phyloP scores from a whole-genome alignment of 2,329 filamentous ascomycete genomes.

The Xenoacremonium recifei region DNA sequence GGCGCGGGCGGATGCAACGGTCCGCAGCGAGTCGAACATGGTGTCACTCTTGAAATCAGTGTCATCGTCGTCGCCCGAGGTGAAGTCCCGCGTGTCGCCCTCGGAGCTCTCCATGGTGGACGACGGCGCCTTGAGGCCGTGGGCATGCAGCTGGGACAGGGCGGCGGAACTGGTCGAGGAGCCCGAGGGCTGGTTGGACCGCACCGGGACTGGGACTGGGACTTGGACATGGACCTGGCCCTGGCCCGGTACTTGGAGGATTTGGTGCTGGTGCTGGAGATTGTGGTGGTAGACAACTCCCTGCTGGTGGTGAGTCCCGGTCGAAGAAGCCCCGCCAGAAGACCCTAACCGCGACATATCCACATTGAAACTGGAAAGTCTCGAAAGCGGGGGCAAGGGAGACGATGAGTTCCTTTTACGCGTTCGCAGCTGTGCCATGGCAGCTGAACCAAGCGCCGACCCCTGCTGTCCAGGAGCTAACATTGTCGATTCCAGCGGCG shows the following conservation, averaged over 20 bases:
- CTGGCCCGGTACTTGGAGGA: too few species aligned
- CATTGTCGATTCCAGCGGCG: constrained; percentile 21
- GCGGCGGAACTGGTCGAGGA: constrained; percentile 42
- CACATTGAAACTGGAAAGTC: constrained; percentile 53
- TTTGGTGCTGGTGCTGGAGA: too few species aligned
- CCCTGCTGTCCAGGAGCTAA: constrained; percentile 17
- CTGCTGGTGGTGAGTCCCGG: too few species aligned
- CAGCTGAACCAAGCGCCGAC: constrained; percentile 24
- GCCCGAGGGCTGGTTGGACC: constrained; percentile 43
- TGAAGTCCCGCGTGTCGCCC: constrained; percentile 61
- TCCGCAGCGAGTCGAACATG: constrained; percentile 74
- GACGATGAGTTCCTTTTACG: constrained; percentile 50
- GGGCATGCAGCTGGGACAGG: constrained; percentile 39
- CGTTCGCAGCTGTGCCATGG: constrained; percentile 23
- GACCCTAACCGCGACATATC: constrained; percentile 50
- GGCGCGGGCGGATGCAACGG: constrained; percentile 64
- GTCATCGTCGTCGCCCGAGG: constrained; percentile 73
- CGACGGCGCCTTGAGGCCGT: constrained; percentile 29
- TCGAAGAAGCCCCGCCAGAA: constrained; percentile 36
- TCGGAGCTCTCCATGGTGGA: constrained; percentile 71
- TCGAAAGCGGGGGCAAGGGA: constrained; percentile 54
- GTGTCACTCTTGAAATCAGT: constrained; percentile 78
- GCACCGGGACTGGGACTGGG: too few species aligned
- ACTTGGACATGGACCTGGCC: too few species aligned
- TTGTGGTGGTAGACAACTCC: too few species aligned